Evolutionary conservation across 495 filamentous ascomycete species (phyloP).

Genomic region (Neurospora sp.): DNA sequence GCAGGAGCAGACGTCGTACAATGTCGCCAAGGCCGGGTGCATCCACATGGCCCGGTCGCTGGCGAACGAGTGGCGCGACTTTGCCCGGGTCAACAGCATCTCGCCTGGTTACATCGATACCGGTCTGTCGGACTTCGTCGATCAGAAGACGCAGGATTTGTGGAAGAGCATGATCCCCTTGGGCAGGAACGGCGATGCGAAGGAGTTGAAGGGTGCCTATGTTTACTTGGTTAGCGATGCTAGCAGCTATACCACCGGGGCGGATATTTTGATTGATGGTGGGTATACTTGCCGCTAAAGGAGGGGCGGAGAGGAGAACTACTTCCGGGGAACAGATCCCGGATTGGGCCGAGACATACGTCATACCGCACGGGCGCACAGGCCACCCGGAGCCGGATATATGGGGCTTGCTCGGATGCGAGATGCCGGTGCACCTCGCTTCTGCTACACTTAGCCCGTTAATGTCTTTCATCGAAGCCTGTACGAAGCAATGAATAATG

Average conservation of each 20-base stretch:
- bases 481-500: not conserved
- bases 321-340: not conserved
- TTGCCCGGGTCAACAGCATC: conserved; percentile 65
- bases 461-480: not conserved
- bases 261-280: conserved; percentile 47
- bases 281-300: conserved; percentile 36
- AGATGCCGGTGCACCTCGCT: not conserved
- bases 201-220: conserved; percentile 79
- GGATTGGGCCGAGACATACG: not conserved
- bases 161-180: conserved; percentile 74
- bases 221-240: conserved; percentile 69
- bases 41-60: conserved; percentile 44
- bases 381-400: not conserved
- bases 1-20: conserved; percentile 71
- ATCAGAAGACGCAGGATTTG: conserved; percentile 55
- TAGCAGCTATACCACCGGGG: conserved; percentile 44
- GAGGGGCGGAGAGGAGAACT: not conserved
- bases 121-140: conserved; percentile 66
- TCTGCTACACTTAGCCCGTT: not conserved
- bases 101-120: conserved; percentile 76
- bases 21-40: conserved; percentile 60
- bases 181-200: conserved; percentile 61
- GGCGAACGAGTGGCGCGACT: conserved; percentile 71
- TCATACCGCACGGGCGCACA: not conserved
- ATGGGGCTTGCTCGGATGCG: not conserved